phyloP scores from a whole-genome alignment of 2,329 filamentous ascomycete species.

The Didymella arachidicola region DNA sequence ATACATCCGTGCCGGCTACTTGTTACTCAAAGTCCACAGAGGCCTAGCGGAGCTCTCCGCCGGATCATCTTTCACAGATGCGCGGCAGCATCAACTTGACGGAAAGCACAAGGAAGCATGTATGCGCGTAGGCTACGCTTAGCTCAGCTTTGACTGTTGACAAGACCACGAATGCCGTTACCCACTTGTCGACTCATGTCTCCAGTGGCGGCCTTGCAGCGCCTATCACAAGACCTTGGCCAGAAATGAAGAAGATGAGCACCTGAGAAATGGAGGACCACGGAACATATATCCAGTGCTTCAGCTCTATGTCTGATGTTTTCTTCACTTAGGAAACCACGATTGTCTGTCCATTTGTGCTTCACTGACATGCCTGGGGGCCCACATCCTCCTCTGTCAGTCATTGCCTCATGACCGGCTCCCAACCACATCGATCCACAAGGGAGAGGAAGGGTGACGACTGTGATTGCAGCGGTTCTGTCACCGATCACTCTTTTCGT shows the following conservation, averaged over 20 bases:
- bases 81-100: background rate
- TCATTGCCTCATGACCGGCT: slow-evolving; percentile 1
- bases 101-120: background rate
- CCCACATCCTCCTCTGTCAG: slow-evolving; percentile 1
- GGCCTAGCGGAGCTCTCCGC: background rate
- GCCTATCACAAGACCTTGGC: background rate
- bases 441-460: background rate
- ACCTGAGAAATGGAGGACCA: background rate
- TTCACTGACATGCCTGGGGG: background rate
- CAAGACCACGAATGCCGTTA: background rate
- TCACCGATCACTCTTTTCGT: slow-evolving; percentile 29
- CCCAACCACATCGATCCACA: background rate
- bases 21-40: background rate
- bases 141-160: background rate
- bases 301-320: background rate
- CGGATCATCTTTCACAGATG: background rate
- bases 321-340: background rate
- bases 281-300: background rate
- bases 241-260: slow-evolving; percentile 2
- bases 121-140: background rate
- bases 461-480: slow-evolving; percentile 22
- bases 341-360: background rate
- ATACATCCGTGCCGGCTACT: background rate
- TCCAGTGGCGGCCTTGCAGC: slow-evolving; percentile 1
- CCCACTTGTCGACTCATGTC: slow-evolving; percentile 3